Evolutionary conservation across 495 filamentous ascomycete genomes (phyloP).

Genomic region (Neurospora africana): DNA sequence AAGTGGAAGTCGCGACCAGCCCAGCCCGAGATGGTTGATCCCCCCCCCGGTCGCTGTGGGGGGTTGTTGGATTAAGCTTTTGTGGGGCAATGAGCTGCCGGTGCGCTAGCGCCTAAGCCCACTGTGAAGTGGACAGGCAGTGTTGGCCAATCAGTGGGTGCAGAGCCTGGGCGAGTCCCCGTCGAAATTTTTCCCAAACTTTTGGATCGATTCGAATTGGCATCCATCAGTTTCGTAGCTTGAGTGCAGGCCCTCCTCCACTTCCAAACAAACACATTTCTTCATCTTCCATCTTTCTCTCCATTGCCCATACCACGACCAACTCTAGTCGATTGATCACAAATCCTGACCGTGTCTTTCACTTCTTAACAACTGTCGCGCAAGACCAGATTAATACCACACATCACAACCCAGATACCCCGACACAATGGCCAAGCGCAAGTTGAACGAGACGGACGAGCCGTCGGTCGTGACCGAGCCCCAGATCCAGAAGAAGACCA

Average conservation of each 20-base stretch:
- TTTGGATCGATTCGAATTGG: neutral
- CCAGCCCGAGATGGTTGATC: neutral
- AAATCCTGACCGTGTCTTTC: neutral
- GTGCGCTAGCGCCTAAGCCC: neutral
- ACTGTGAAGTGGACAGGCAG: neutral
- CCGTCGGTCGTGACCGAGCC: constrained; percentile 19
- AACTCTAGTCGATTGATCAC: neutral
- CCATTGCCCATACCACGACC: neutral
- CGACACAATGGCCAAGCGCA: constrained; percentile 39
- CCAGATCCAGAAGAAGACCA: constrained; percentile 1
- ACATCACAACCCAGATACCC: neutral
- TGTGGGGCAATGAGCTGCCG: neutral
- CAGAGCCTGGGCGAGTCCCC: neutral
- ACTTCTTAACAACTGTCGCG: neutral
- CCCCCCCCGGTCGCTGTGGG: neutral
- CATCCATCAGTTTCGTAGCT: neutral
- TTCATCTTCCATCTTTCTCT: neutral
- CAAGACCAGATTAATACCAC: neutral
- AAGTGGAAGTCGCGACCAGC: neutral
- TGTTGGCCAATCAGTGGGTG: neutral
- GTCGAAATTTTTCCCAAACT: neutral
- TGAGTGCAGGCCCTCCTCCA: neutral
- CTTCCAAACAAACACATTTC: neutral
- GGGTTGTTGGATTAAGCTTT: neutral
- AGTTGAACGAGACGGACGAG: constrained; percentile 41